Evolutionary conservation across 768 basidiomycete genomes (phyloP).

Genomic region (Mycena floridula): DNA sequence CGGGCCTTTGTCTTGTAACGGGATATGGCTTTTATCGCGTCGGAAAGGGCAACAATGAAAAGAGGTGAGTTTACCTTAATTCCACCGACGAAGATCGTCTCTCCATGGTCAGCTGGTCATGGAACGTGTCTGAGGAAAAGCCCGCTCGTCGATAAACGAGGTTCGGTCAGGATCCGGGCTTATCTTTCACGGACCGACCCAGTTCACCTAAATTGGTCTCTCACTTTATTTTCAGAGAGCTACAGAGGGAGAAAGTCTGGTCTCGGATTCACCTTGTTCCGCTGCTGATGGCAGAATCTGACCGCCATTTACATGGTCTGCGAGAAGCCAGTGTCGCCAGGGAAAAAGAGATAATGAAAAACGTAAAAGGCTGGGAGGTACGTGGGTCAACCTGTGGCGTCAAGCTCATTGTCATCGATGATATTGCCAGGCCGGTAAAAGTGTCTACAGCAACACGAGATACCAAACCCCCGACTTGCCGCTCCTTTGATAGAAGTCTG

Average conservation of each 20-base stretch:
- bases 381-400: slow-evolving; percentile 15
- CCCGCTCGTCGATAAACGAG: slow-evolving; percentile 73
- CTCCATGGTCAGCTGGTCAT: slow-evolving; percentile 57
- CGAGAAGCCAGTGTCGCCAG: slow-evolving; percentile 69
- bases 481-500: slow-evolving; percentile 14
- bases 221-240: slow-evolving; percentile 60
- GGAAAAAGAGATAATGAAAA: slow-evolving; percentile 92
- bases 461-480: slow-evolving; percentile 44
- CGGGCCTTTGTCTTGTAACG: slow-evolving; percentile 80
- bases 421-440: slow-evolving; percentile 67
- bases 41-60: slow-evolving; percentile 87
- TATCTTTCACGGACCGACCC: slow-evolving; percentile 31
- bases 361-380: slow-evolving; percentile 92
- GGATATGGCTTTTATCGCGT: slow-evolving; percentile 89
- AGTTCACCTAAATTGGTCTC: slow-evolving; percentile 37
- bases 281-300: slow-evolving; percentile 85
- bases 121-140: slow-evolving; percentile 54
- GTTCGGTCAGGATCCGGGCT: slow-evolving; percentile 50
- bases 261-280: slow-evolving; percentile 93
- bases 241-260: slow-evolving; percentile 91
- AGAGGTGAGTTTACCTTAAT: slow-evolving; percentile 58
- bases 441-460: slow-evolving; percentile 75
- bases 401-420: slow-evolving; percentile 17
- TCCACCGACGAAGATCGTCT: slow-evolving; percentile 12
- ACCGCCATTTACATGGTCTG: slow-evolving; percentile 83